Base-by-base conservation (phyloP, 2,329 filamentous ascomycete genomes). In the Monascus ruber region DNA sequence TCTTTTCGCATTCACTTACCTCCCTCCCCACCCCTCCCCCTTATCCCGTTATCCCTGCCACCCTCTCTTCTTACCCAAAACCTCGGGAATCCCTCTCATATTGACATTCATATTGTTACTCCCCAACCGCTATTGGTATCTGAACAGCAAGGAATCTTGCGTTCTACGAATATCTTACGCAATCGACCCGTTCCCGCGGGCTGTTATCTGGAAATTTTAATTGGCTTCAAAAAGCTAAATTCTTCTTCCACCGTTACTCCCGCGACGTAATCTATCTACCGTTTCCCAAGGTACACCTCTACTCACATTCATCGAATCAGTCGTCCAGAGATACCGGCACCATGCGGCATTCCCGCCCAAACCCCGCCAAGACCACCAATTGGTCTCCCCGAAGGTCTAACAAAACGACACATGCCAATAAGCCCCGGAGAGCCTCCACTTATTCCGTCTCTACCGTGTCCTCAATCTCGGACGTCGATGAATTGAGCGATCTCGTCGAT, bases 381-480 rank as follows among this genome's bases (percentile, higher is more conserved):
- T 50, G 48, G 24, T 46, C 52, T 11, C 42, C 48, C 5, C 49
- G 51, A 33, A 58, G 53, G 35, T 44, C 49, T 10, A 54, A 49
- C 37, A 53, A 54, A 36, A 38, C 45, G 27, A 39, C 53, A 31
- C 39, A 51, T 31, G 49, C 47, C 24, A 42, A 46, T 9, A 35
- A 46, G 29, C 47, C 44, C 17, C 49, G 61, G 36, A 55, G 60
- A 36, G 54, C 56, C 1, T 59, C 57, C 1, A 49, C 58, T 17
- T 56, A 58, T 5, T 61, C 59, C 4, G 52, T 61, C 36, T 63
- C 60, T 5, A 62, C 56, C 36, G 58, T 63, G 8, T 62, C 59
- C 3, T 60, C 57, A 0, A 52, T 63, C 17, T 61, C 60, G 6
- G 28, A 29, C 28, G 28, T 6, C 28, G 55, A 3, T 2, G 60